Percentiles rank a stretch among this genome's conserved stretches.
Conservation (phyloP, 257 asterid species). For the Echium plantagineum region DNA sequence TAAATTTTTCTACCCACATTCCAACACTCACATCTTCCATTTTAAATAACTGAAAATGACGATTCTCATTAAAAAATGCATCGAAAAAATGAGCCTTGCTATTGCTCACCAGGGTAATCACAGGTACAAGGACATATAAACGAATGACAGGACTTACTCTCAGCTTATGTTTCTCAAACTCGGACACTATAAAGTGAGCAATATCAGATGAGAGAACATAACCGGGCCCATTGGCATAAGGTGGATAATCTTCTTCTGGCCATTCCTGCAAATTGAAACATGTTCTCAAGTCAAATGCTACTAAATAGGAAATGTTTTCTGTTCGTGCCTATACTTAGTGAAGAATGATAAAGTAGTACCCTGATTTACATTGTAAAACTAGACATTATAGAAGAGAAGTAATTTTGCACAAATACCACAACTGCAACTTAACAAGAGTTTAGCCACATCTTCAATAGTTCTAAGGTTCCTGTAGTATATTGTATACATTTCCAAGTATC, state of each 20-base stretch:
- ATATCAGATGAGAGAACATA: conserved; percentile 72
- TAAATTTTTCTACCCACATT: conserved; percentile 25
- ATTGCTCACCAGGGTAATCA: background rate
- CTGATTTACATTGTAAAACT: background rate
- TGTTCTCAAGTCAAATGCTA: conserved; percentile 6
- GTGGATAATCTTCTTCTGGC: conserved; percentile 91
- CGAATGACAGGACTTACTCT: conserved; percentile 35
- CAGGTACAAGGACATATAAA: background rate
- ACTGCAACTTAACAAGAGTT: too few relatives aligned
- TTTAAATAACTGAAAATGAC: conserved; percentile 17
- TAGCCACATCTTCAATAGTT: too few relatives aligned
- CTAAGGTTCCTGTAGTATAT: too few relatives aligned
- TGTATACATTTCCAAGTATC: too few relatives aligned
- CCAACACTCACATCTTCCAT: conserved; percentile 29
- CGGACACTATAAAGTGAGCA: conserved; percentile 47
- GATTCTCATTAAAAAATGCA: background rate
- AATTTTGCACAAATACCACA: too few relatives aligned
- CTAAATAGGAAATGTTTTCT: background rate
- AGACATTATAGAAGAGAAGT: too few relatives aligned
- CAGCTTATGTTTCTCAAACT: conserved; percentile 75
- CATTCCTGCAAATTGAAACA: conserved; percentile 59
- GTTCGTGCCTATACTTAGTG: background rate
- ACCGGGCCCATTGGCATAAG: conserved; percentile 96
- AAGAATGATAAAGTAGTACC: background rate
- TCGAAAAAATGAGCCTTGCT: background rate